These are phyloP conservation scores for Ophiocordyceps camponoti-leonardi DNA, from an alignment of 2,329 filamentous ascomycete genomes.

Conservation along the genomic window DNA sequence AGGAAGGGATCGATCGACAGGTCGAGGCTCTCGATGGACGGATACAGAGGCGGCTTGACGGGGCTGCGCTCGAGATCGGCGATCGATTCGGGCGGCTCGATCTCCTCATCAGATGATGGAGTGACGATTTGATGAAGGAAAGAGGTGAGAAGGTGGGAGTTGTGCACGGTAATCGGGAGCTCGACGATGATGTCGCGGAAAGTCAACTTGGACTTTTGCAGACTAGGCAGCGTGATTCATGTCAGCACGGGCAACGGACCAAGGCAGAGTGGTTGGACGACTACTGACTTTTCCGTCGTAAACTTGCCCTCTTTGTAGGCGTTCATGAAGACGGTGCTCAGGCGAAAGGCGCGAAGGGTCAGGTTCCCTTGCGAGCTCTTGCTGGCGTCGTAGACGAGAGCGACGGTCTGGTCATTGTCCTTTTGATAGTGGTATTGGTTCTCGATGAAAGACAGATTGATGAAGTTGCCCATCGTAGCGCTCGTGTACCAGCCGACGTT, in stretches of 20 bases:
- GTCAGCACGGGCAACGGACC: neutral
- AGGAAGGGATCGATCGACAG: constrained; percentile 94
- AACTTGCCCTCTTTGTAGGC: constrained; percentile 97
- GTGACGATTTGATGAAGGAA: constrained; percentile 84
- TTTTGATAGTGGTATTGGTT: constrained; percentile 97
- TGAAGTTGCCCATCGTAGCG: constrained; percentile 96
- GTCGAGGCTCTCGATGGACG: constrained; percentile 79
- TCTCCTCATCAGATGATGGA: constrained; percentile 41
- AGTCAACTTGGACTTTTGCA: constrained; percentile 85
- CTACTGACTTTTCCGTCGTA: constrained; percentile 84
- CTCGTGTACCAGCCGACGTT: constrained; percentile 98
- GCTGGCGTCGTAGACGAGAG: constrained; percentile 88
- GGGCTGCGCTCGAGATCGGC: constrained; percentile 56
- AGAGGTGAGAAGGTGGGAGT: constrained; percentile 90
- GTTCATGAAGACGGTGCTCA: constrained; percentile 74
- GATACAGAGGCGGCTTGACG: constrained; percentile 51
- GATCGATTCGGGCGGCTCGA: constrained; percentile 63
- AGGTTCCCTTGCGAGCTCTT: constrained; percentile 83
- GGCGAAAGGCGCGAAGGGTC: constrained; percentile 77
- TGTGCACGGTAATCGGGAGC: constrained; percentile 78
- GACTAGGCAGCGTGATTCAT: constrained; percentile 34
- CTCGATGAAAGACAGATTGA: constrained; percentile 90
- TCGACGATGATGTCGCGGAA: constrained; percentile 91
- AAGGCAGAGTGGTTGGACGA: constrained; percentile 10
- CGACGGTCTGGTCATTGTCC: constrained; percentile 76